Evolutionary conservation across 345 rosid species (phyloP), one percentile per base, ranked within the genome.

Genomic region (Punica granatum): DNA sequence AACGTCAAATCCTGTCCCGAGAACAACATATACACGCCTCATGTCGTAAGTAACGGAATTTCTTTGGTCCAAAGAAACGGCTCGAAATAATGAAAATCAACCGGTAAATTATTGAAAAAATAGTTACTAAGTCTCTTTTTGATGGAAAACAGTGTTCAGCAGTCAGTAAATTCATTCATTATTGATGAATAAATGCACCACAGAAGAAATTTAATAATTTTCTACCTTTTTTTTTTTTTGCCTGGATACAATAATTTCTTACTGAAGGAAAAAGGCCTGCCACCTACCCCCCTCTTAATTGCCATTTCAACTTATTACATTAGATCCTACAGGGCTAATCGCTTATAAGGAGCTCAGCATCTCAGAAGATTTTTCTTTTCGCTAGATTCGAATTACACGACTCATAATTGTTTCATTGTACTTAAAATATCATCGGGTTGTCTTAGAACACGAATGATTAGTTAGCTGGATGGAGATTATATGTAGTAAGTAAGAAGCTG

Each of bases 1-100:
- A 4, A 72, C 78, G 41, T 82, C 82, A 64, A 85, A 78, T 36
- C 93, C 93, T 85, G 76, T 39, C 65, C 69, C 25, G 60, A 63
- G 15, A 8, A 36, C 11, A 61, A 19, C 42, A 33, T 16, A 30
- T 44, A 44, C 19, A 44, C 4, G 49, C 7, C 18, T 10, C 21
- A 4, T 26, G 28, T 56, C 31, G 6, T 1, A 56, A 26, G 16
- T 56, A 56, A 49, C 15, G 28, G 31, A 8, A 23, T 56, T 16
- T 56, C 6, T n/a, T n/a, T n/a, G n/a, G n/a, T n/a, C n/a, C n/a
- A n/a, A n/a, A n/a, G n/a, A n/a, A n/a, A n/a, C n/a, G n/a, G n/a
- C n/a, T n/a, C n/a, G n/a, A n/a, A n/a, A n/a, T n/a, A n/a, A n/a
- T n/a, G n/a, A n/a, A n/a, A n/a, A n/a, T n/a, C n/a, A n/a, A n/a